phyloP scores from a whole-genome alignment of 73 alveolate genomes.

The Tetrahymena malaccensis region DNA sequence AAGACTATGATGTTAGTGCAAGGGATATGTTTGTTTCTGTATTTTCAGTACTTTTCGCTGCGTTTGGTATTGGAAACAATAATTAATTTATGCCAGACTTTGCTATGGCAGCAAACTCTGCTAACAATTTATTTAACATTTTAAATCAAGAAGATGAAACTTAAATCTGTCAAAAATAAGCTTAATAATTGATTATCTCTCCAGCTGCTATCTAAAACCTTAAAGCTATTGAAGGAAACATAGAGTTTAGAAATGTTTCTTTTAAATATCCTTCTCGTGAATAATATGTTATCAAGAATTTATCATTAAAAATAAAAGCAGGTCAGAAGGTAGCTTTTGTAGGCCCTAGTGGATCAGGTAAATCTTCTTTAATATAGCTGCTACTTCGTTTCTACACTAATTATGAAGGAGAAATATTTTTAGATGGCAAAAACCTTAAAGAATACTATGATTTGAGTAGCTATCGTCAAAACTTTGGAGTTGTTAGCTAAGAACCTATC shows the following conservation, averaged over 20 bases:
- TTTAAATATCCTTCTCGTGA: conserved; percentile 70
- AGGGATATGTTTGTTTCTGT: conserved; percentile 56
- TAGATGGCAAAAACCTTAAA: conserved; percentile 61
- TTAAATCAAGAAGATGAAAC: conserved; percentile 16
- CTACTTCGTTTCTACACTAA: conserved; percentile 74
- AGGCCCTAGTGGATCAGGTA: conserved; percentile 79
- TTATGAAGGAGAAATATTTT: conserved; percentile 52
- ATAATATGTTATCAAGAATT: conserved; percentile 37
- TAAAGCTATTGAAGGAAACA: conserved; percentile 33
- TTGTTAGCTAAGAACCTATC: conserved; percentile 78
- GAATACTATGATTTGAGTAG: conserved; percentile 38
- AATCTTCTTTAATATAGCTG: conserved; percentile 62
- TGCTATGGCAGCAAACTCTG: conserved; percentile 36
- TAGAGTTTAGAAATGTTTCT: conserved; percentile 65
- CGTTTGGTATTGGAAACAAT: conserved; percentile 60
- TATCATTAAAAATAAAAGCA: conserved; percentile 40
- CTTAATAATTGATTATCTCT: background rate
- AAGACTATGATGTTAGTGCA: conserved; percentile 30
- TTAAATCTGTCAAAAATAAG: background rate
- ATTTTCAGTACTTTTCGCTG: conserved; percentile 60
- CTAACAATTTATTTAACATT: conserved; percentile 7
- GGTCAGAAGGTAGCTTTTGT: conserved; percentile 73
- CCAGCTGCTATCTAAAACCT: conserved; percentile 9
- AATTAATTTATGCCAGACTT: conserved; percentile 52
- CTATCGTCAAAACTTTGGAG: conserved; percentile 57